Conservation (phyloP, 1,139 yeast species). For the Candida sanyaensis region DNA sequence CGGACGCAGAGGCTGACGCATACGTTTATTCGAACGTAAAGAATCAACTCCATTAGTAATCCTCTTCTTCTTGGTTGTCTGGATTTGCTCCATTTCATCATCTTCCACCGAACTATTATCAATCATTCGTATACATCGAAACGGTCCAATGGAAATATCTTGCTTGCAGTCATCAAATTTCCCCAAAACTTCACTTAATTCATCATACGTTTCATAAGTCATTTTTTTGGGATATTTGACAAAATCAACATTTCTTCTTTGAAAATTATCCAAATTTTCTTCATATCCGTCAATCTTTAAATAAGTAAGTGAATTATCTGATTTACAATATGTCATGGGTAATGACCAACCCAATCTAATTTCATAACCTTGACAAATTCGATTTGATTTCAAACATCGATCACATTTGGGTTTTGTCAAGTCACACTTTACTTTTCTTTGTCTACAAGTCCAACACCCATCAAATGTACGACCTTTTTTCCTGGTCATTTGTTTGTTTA, state of each 20-base stretch:
- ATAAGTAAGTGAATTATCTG: slow-evolving; percentile 22
- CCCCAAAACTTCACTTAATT: slow-evolving; percentile 28
- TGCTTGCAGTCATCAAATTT: slow-evolving; percentile 23
- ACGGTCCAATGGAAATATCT: slow-evolving; percentile 33
- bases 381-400: slow-evolving; percentile 44
- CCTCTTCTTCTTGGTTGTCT: too few relatives aligned
- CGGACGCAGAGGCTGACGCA: too few relatives aligned
- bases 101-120: background rate
- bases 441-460: slow-evolving; percentile 58
- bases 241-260: slow-evolving; percentile 39
- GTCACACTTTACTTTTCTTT: slow-evolving; percentile 54
- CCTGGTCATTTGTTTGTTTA: slow-evolving; percentile 18
- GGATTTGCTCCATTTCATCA: too few relatives aligned
- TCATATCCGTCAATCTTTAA: slow-evolving; percentile 14
- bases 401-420: slow-evolving; percentile 41
- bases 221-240: slow-evolving; percentile 34
- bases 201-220: slow-evolving; percentile 35
- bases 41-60: too few relatives aligned
- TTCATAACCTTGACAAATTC: slow-evolving; percentile 43
- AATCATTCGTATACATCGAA: slow-evolving; percentile 17
- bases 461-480: slow-evolving; percentile 41
- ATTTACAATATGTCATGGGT: slow-evolving; percentile 26
- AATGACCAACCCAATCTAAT: slow-evolving; percentile 45
- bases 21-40: too few relatives aligned
- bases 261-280: slow-evolving; percentile 27